Base-by-base conservation (phyloP, 2,329 filamentous ascomycete species). In the Penicillium brevicompactum region DNA sequence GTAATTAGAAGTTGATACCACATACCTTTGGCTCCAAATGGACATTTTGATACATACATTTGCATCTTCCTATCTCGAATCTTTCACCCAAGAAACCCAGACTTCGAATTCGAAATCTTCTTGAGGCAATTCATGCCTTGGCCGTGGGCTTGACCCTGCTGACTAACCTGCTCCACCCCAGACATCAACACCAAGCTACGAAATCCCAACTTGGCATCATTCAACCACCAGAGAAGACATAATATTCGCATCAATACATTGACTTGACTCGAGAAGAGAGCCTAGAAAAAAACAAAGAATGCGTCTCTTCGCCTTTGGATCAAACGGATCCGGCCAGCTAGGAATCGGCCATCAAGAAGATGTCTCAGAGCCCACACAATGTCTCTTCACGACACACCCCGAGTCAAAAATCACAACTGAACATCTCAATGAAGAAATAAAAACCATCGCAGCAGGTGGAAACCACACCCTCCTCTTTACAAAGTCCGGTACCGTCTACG, bases 401-500 rank as follows among this genome's bases (percentile, higher is more conserved):
- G 31, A 11, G 16, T 32, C 21, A 24, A 31, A 51, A 24, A 18
- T 7, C 27, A 9, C 21, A n/a, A 11, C 14, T n/a, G 13, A 9
- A 1, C 14, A 16, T 31, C 37, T 47, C 21, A 48, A 49, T 16
- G 60, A 52, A 11, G 48, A 59, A 6, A 59, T 73, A n/a, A 43
- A 51, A 13, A 64, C 68, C 13, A 78, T 87, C 24, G 75, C 70
- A 43, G 81, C 90, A 7, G 93, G 93, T 4, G 92, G 92, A 1
- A 97, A 97, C 67, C 93, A 97, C 72, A 95, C 91, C 0, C 75
- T 97, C 4, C 70, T 96, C 9, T 77, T 92, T 10, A 84, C 82
- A n/a, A 67, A 77, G 4, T 69, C 78, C 24, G 87, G 87, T 0
- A 63, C 75, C 1, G 76, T 92, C 0, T 89, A 84, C 66, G 86